Conservation (phyloP, 768 basidiomycete genomes). For the Hebeloma cylindrosporum region DNA sequence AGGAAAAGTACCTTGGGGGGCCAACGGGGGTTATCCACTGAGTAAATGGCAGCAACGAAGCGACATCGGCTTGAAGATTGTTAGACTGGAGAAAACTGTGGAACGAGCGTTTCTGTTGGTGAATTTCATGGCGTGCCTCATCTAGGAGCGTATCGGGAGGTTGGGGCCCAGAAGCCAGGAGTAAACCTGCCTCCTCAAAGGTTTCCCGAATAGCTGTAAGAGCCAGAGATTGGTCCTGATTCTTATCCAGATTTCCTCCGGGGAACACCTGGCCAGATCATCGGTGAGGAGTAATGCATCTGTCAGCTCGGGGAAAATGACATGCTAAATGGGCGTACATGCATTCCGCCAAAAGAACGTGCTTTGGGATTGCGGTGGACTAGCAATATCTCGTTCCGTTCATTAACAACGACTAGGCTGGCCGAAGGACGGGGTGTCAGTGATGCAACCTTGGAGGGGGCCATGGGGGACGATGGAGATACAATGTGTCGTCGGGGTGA, state of each 20-base stretch:
- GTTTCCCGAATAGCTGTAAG: conserved; percentile 75
- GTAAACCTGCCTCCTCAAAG: conserved; percentile 72
- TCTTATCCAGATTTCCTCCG: conserved; percentile 65
- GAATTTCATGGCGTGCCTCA: conserved; percentile 54
- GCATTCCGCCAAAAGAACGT: conserved; percentile 62
- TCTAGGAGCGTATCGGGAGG: conserved; percentile 46
- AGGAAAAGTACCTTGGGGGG: conserved; percentile 42
- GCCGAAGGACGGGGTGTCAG: conserved; percentile 59
- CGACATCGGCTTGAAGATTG: conserved; percentile 42
- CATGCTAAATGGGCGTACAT: conserved; percentile 43
- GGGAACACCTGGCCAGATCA: conserved; percentile 63
- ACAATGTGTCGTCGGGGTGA: not conserved
- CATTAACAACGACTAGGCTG: conserved; percentile 64
- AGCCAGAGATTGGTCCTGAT: conserved; percentile 54
- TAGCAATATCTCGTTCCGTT: conserved; percentile 64
- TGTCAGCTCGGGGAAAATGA: not conserved
- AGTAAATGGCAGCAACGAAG: conserved; percentile 64
- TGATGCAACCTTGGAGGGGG: not conserved
- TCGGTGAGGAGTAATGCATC: conserved; percentile 1
- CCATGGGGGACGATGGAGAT: conserved; percentile 9
- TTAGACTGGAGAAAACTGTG: conserved; percentile 50
- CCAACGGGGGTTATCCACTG: conserved; percentile 71
- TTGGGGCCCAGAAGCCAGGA: conserved; percentile 44
- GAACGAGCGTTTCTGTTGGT: conserved; percentile 51
- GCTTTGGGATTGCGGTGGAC: conserved; percentile 70